A percentile compares a stretch with the other conserved stretches of the same genome.
Conservation (phyloP, 2,329 filamentous ascomycete species). For the Pseudogymnoascus sp. region DNA sequence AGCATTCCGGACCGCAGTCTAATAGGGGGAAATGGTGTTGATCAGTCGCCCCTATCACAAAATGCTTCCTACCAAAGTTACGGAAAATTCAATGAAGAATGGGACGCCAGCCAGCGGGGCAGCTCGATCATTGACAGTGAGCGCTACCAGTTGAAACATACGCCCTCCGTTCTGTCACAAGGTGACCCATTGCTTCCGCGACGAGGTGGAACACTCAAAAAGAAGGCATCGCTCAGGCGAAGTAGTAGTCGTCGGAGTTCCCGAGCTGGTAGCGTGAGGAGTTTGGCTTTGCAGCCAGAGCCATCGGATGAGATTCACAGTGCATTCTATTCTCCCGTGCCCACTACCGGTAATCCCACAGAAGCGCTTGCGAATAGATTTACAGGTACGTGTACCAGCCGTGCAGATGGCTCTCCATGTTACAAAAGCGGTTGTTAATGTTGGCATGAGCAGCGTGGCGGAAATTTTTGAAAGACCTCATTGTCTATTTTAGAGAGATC, state of each 20-base stretch:
- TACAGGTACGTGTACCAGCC: conserved; percentile 54
- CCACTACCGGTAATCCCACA: conserved; percentile 78
- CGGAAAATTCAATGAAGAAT: conserved; percentile 61
- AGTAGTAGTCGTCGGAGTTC: conserved; percentile 74
- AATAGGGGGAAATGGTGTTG: conserved; percentile 13
- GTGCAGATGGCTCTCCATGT: conserved; percentile 1
- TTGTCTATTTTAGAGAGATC: conserved; percentile 87
- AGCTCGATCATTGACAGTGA: conserved; percentile 51
- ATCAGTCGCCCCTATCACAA: conserved; percentile 21
- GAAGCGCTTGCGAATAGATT: conserved; percentile 82
- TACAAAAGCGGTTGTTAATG: conserved; percentile 8
- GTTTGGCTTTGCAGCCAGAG: conserved; percentile 63
- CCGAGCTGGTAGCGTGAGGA: conserved; percentile 78
- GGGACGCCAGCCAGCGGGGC: conserved; percentile 60
- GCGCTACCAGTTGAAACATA: conserved; percentile 21
- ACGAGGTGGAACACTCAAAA: conserved; percentile 72
- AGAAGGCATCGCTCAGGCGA: conserved; percentile 74
- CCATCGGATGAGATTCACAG: conserved; percentile 67
- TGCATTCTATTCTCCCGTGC: conserved; percentile 83
- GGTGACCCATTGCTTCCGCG: conserved; percentile 28
- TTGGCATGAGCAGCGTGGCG: conserved; percentile 64
- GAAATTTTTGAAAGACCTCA: conserved; percentile 89
- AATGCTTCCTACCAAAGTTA: conserved; percentile 17
- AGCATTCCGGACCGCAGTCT: not conserved
- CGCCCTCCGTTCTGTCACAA: conserved; percentile 38